These are phyloP conservation scores for Sclerotinia sclerotiorum DNA, from an alignment of 2,329 filamentous ascomycete genomes.

Conservation along the genomic window DNA sequence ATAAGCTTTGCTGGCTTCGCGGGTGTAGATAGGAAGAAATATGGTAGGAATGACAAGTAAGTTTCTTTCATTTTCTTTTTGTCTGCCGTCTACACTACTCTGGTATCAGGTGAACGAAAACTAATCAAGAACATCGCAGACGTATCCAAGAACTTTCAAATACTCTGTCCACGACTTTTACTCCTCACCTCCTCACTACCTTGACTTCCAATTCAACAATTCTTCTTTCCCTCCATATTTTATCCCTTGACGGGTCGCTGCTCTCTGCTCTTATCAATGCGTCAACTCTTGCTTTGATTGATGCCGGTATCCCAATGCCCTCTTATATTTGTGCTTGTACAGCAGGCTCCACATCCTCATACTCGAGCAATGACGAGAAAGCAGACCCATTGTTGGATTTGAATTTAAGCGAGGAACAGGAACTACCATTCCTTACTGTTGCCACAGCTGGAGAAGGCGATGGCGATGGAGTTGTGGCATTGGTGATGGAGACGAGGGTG, in stretches of 20 bases:
- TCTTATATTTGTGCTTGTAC: constrained; percentile 90
- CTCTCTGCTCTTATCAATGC: constrained; percentile 91
- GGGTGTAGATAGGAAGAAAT: constrained; percentile 78
- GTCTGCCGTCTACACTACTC: background rate
- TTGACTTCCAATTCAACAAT: constrained; percentile 89
- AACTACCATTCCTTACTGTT: constrained; percentile 85
- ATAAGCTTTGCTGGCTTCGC: constrained; percentile 87
- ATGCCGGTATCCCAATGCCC: constrained; percentile 93
- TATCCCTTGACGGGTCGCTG: constrained; percentile 86
- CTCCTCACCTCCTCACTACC: constrained; percentile 76
- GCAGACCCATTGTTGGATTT: constrained; percentile 80
- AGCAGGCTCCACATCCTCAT: constrained; percentile 72
- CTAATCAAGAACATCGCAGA: constrained; percentile 47
- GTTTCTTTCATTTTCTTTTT: constrained; percentile 37
- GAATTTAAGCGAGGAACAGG: constrained; percentile 77
- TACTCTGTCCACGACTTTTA: constrained; percentile 75
- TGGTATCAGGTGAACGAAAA: constrained; percentile 4
- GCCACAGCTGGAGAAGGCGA: constrained; percentile 65
- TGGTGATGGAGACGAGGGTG: constrained; percentile 87
- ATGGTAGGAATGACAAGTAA: constrained; percentile 75
- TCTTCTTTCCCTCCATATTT: constrained; percentile 77
- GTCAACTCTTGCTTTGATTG: constrained; percentile 84
- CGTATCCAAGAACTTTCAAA: constrained; percentile 78
- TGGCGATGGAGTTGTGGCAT: constrained; percentile 71
- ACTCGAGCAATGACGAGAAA: constrained; percentile 62